Evolutionary conservation across 768 basidiomycete genomes (phyloP), one percentile per base, ranked within the genome.

Genomic region (Russula compacta): DNA sequence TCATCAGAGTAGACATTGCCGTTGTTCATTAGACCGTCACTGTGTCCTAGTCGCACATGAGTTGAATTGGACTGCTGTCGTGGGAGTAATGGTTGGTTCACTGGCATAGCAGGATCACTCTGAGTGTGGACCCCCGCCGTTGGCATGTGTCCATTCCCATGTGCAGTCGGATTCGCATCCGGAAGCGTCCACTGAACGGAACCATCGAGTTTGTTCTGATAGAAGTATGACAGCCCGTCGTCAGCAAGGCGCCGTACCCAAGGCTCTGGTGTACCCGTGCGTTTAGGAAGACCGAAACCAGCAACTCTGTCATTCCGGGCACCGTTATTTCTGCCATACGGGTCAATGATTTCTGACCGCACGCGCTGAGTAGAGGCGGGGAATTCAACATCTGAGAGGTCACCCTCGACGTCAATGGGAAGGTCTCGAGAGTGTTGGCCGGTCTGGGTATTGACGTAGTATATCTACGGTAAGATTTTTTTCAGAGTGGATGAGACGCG

Each of bases 371-470:
- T 50, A 53, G 85, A 72, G 11, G 80, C 81, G 51, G 81, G 82
- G 43, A 87, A 75, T 59, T 87, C 86, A 38, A 77, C 79, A 60
- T 86, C 85, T 1, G 84, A 81, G 39, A 76, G 72, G 49, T 87
- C 85, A 49, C 82, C 80, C 52, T 88, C 86, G 11, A 78, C 74
- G 69, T 90, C 89, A 50, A 77, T 76, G 24, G 94, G 94, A n/a
- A 95, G 74, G 67, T 97, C 91, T 66, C 85, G 81, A 32, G 92
- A 85, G 44, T 83, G 83, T 71, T 91, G 81, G 36, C 89, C 89
- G 6, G 89, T 92, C 66, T 88, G 82, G 2, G 91, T 92, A 69
- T 98, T 99, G 64, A 92, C 81, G 74, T 98, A 99, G 77, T 86
- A 95, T 71, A 99, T 93, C 94, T 97, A 35, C 38, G 29, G 21